Conservation (phyloP, 2,329 filamentous ascomycete species). For the Pseudogymnoascus verrucosus region DNA sequence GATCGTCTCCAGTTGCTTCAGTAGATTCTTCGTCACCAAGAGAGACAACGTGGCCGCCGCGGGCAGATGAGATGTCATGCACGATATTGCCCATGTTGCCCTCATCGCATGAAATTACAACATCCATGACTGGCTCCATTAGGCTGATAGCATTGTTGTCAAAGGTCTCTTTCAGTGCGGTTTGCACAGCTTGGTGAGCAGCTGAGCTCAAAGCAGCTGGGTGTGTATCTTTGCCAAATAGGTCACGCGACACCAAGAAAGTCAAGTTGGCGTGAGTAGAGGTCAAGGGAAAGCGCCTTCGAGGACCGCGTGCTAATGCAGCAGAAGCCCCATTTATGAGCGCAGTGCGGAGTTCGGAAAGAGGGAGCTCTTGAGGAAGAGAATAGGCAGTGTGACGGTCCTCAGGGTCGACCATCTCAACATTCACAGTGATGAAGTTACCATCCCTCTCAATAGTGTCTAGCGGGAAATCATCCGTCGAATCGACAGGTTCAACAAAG, state of each 20-base stretch:
- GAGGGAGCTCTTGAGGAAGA: conserved; percentile 45
- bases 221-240: conserved; percentile 59
- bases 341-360: conserved; percentile 40
- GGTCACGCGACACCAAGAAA: conserved; percentile 56
- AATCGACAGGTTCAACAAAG: conserved; percentile 50
- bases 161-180: conserved; percentile 57
- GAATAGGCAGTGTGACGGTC: conserved; percentile 35
- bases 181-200: conserved; percentile 58
- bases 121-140: conserved; percentile 91
- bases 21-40: conserved; percentile 39
- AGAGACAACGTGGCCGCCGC: conserved; percentile 67
- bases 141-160: conserved; percentile 51
- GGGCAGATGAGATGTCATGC: conserved; percentile 67
- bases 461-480: conserved; percentile 33
- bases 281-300: conserved; percentile 72
- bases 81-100: conserved; percentile 71
- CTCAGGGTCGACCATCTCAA: conserved; percentile 32
- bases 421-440: conserved; percentile 56
- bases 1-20: conserved; percentile 11
- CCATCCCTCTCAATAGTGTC: conserved; percentile 52
- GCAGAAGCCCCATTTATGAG: conserved; percentile 75
- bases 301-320: conserved; percentile 76
- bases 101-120: conserved; percentile 80
- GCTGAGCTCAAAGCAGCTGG: conserved; percentile 61
- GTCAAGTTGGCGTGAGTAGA: conserved; percentile 62